A percentile compares a stretch with the other conserved stretches of the same genome.
Conservation (phyloP, 257 asterid genomes). For the Oldenlandia corymbosa region DNA sequence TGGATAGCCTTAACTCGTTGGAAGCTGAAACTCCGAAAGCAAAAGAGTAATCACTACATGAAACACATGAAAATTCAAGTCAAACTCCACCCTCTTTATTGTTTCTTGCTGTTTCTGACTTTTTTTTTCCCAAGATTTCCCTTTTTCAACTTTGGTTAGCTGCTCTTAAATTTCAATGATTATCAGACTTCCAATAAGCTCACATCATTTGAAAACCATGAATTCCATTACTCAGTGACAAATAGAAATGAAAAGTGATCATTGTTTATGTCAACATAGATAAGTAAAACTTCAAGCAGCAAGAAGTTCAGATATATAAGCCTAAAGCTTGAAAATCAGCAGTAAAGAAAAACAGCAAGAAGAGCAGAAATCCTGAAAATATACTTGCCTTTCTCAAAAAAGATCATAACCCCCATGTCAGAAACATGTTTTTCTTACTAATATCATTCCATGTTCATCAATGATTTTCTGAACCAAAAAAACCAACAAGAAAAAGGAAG, state of each 20-base stretch:
- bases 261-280: background rate
- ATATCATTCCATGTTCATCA: background rate
- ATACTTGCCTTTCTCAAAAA: background rate
- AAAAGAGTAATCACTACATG: background rate
- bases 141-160: background rate
- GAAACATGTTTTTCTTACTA: background rate
- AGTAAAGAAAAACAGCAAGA: background rate
- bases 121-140: background rate
- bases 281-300: background rate
- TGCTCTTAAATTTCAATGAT: background rate
- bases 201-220: background rate
- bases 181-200: background rate
- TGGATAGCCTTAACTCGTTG: constrained; percentile 1
- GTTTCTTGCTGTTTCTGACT: background rate
- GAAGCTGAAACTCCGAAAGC: constrained; percentile 1
- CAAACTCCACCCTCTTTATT: background rate
- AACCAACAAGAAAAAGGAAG: background rate
- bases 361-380: background rate
- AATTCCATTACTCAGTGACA: background rate
- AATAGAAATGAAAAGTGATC: background rate
- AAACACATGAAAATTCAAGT: background rate
- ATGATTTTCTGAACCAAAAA: background rate
- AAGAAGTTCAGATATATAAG: background rate
- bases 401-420: background rate
- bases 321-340: background rate